phyloP scores from a whole-genome alignment of 345 rosid genomes.

The Brassica carinata region DNA sequence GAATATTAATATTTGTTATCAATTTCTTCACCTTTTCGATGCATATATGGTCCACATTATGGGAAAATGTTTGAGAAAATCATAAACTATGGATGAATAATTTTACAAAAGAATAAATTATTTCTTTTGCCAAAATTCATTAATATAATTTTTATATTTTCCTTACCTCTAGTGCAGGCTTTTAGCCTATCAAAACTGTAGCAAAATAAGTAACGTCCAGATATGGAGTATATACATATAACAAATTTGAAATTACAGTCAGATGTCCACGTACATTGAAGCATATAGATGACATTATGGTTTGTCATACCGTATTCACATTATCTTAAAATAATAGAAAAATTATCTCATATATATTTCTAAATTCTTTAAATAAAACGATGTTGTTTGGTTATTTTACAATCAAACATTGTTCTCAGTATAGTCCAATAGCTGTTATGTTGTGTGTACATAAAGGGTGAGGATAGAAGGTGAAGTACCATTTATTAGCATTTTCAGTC shows the following conservation, averaged over 20 bases:
- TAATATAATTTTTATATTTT: not conserved
- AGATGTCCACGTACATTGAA: not conserved
- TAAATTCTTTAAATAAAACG: not conserved
- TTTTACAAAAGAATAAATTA: not conserved
- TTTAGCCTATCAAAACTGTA: not conserved
- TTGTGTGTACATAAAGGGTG: not conserved
- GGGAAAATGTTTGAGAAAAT: not conserved
- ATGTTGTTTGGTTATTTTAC: not conserved
- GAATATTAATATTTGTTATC: constrained; percentile 26
- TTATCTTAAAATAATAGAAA: no score
- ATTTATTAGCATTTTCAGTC: constrained; percentile 7
- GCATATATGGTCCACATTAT: not conserved
- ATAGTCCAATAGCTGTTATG: not conserved
- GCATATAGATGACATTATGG: not conserved
- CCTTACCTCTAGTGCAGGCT: not conserved
- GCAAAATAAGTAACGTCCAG: not conserved
- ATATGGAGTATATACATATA: not conserved
- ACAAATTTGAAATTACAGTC: not conserved
- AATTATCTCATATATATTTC: not conserved
- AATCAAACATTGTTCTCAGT: not conserved
- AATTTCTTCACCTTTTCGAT: constrained; percentile 13
- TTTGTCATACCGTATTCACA: not conserved
- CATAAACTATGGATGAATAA: not conserved
- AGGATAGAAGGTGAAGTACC: not conserved
- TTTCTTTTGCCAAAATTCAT: not conserved